Evolutionary conservation across 768 basidiomycete species (phyloP).

Genomic region (Macrocybe gigantea): DNA sequence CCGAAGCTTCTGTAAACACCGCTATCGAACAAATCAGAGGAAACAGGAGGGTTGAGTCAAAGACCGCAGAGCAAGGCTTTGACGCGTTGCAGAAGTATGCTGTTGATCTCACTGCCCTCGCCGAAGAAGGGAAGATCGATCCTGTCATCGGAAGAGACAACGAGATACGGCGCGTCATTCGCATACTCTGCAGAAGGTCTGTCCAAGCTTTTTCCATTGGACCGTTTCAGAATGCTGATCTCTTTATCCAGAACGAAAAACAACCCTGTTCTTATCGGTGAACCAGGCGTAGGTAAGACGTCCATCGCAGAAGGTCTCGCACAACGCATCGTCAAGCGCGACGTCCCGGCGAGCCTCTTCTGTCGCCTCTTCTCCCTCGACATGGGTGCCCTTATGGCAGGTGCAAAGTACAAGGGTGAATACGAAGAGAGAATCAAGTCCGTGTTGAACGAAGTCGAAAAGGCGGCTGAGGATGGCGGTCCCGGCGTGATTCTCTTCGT

Average conservation of each 20-base stretch:
- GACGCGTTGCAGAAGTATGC: slow-evolving; percentile 91
- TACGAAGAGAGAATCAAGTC: slow-evolving; percentile 96
- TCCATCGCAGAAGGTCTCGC: slow-evolving; percentile 94
- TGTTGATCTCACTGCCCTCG: slow-evolving; percentile 78
- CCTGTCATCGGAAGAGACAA: slow-evolving; percentile 92
- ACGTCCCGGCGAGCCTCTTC: slow-evolving; percentile 74
- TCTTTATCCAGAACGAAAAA: slow-evolving; percentile 71
- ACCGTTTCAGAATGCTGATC: background rate
- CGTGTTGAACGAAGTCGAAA: slow-evolving; percentile 91
- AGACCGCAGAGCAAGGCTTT: slow-evolving; percentile 86
- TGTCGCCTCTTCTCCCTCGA: slow-evolving; percentile 81
- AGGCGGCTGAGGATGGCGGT: slow-evolving; percentile 69
- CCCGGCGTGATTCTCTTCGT: slow-evolving; percentile 88
- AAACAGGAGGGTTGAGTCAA: slow-evolving; percentile 79
- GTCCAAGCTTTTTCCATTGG: background rate
- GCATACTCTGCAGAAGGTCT: slow-evolving; percentile 76
- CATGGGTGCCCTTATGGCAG: slow-evolving; percentile 94
- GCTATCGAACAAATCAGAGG: slow-evolving; percentile 78
- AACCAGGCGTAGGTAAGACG: slow-evolving; percentile 94
- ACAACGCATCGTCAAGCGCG: slow-evolving; percentile 90
- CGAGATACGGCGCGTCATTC: slow-evolving; percentile 80
- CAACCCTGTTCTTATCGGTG: slow-evolving; percentile 95
- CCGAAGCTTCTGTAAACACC: slow-evolving; percentile 65
- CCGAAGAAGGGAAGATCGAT: slow-evolving; percentile 92
- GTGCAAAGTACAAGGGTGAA: slow-evolving; percentile 89